A percentile compares a stretch with the other conserved stretches of the same genome.
Evolutionary conservation across 2,329 filamentous ascomycete genomes (phyloP).

Genomic region (Colletotrichum liaoningense): DNA sequence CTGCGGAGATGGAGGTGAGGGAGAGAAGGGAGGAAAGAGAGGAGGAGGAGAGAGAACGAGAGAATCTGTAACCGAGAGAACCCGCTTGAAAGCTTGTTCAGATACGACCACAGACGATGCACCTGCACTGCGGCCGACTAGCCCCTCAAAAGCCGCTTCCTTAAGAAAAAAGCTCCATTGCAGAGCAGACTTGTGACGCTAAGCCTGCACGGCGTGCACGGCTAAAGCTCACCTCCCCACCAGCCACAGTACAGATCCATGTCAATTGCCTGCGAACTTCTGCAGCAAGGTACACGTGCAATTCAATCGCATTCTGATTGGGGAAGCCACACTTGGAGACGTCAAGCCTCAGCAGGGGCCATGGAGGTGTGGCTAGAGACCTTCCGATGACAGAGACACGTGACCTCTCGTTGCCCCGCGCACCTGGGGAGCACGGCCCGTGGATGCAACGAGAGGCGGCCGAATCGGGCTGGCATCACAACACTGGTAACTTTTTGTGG

Average conservation of each 20-base stretch:
- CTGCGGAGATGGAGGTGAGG: background rate
- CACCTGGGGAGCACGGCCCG: slow-evolving; percentile 23
- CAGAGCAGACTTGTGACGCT: slow-evolving; percentile 23
- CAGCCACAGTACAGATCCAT: slow-evolving; percentile 20
- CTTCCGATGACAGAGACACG: background rate
- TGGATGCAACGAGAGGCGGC: slow-evolving; percentile 25
- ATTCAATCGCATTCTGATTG: slow-evolving; percentile 1
- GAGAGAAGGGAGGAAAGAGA: background rate
- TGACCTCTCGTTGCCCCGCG: slow-evolving; percentile 34
- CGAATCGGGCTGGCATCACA: slow-evolving; percentile 27
- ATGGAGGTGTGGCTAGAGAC: background rate
- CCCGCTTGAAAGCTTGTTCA: slow-evolving; percentile 34
- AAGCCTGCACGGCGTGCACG: background rate
- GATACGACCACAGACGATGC: slow-evolving; percentile 17
- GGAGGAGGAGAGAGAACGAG: background rate
- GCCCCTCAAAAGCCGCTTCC: slow-evolving; percentile 17
- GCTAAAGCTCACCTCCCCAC: slow-evolving; percentile 24
- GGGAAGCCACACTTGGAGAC: background rate
- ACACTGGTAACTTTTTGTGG: slow-evolving; percentile 27
- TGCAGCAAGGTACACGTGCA: slow-evolving; percentile 22
- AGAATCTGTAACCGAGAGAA: slow-evolving; percentile 20
- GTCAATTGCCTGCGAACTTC: background rate
- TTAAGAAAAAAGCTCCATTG: slow-evolving; percentile 17
- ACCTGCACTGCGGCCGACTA: background rate
- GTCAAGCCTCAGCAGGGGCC: background rate